phyloP scores from a whole-genome alignment of 305 asterid genomes.

The Rubia peregrina region DNA sequence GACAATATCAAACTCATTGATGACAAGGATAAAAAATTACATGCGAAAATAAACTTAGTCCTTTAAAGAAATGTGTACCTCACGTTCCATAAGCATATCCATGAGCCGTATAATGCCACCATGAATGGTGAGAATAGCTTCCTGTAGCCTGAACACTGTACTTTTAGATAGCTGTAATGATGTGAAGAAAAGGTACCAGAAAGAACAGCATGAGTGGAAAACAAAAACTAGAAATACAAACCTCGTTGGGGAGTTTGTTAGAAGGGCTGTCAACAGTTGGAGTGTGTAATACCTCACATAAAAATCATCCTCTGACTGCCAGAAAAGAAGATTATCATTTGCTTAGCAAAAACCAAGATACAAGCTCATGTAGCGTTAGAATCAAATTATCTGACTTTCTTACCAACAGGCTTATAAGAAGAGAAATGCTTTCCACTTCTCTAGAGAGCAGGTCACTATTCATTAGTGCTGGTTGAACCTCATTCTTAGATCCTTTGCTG shows the following conservation, averaged over 20 bases:
- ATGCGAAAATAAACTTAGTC: conserved; percentile 9
- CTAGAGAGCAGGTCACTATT: conserved; percentile 84
- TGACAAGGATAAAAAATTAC: conserved; percentile 9
- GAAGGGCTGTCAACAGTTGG: conserved; percentile 81
- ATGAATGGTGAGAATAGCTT: conserved; percentile 86
- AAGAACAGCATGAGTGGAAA: conserved; percentile 15
- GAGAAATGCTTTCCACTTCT: conserved; percentile 77
- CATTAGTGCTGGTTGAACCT: conserved; percentile 88
- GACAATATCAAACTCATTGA: conserved; percentile 3
- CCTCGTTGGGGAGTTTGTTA: conserved; percentile 84
- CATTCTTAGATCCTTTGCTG: conserved; percentile 53
- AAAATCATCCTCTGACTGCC: conserved; percentile 93
- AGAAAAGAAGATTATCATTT: conserved; percentile 30
- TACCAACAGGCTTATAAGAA: conserved; percentile 87
- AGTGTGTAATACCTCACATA: conserved; percentile 84
- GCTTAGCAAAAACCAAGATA: conserved; percentile 7
- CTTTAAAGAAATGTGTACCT: conserved; percentile 47
- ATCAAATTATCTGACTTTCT: conserved; percentile 22
- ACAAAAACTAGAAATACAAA: conserved; percentile 18
- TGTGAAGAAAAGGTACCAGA: conserved; percentile 1
- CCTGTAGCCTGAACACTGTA: conserved; percentile 67
- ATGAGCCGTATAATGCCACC: conserved; percentile 86
- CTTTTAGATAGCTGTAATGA: conserved; percentile 20
- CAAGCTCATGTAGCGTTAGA: conserved; percentile 11
- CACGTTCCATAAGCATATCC: conserved; percentile 99